phyloP scores from a whole-genome alignment of 306 rosid genomes.

The Casuarina equisetifolia region DNA sequence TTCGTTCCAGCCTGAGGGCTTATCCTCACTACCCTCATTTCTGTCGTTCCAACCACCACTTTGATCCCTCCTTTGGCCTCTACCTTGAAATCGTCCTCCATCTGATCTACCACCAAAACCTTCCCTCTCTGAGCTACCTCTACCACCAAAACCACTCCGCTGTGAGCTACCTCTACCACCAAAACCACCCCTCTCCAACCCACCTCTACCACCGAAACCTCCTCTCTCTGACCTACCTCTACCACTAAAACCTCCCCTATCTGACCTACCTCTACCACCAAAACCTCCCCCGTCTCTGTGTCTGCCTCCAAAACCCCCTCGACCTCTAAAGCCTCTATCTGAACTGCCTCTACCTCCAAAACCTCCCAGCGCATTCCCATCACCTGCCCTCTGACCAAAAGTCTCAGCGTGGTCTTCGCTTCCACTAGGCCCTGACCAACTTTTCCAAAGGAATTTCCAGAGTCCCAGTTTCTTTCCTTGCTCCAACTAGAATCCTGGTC shows the following conservation, averaged over 20 bases:
- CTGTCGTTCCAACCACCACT: conserved; percentile 53
- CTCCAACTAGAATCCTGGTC: conserved; percentile 38
- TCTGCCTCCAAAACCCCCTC: conserved; percentile 36
- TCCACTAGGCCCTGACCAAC: conserved; percentile 17
- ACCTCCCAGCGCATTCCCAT: conserved; percentile 34
- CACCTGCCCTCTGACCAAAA: conserved; percentile 22
- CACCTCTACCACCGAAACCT: conserved; percentile 28
- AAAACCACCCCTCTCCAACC: conserved; percentile 61
- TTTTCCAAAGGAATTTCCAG: conserved; percentile 26
- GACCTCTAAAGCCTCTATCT: conserved; percentile 26
- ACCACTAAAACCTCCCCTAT: conserved; percentile 22
- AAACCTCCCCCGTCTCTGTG: conserved; percentile 51
- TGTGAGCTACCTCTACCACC: conserved; percentile 51
- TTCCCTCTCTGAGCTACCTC: conserved; percentile 52
- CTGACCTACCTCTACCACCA: conserved; percentile 39
- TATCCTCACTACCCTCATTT: conserved; percentile 36
- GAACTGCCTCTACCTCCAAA: conserved; percentile 40
- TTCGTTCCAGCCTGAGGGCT: conserved; percentile 49
- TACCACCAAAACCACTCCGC: conserved; percentile 12
- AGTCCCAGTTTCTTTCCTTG: conserved; percentile 49
- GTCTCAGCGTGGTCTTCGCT: conserved; percentile 32
- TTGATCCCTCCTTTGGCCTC: conserved; percentile 71
- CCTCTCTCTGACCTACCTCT: conserved; percentile 41
- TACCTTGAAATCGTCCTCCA: conserved; percentile 50
- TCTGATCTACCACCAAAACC: conserved; percentile 52